Base-by-base conservation (phyloP, 306 rosid species). In the Lotus japonicus region DNA sequence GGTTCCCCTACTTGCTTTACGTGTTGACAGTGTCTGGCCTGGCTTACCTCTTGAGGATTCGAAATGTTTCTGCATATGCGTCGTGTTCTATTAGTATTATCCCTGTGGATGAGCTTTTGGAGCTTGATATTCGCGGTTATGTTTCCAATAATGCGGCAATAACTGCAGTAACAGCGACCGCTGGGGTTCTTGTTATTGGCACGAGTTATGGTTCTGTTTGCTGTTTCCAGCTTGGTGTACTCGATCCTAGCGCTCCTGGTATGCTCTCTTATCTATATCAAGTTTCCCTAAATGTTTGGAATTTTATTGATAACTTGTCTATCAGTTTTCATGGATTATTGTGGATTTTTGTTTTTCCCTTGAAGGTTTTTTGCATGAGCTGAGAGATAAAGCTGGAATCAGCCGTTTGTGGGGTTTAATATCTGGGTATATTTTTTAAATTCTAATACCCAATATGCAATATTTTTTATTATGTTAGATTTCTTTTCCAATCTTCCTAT, bases 351-450 rank as follows among this genome's bases (percentile, higher is more conserved):
- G 58, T 14, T 86, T 73, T 64, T 13, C 44, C n/a, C 15, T 31
- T 10, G 1, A 78, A 88, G 97, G 82, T 54, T 90, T 87, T 72
- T 58, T 72, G 42, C 75, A 66, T 35, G 99, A 94, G 85, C 95
- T 94, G 15, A 85, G 87, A 59, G 99, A 90, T 81, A 97, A 94
- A 66, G 70, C 83, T 9, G 99, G 98, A 79, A 77, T 90, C 58
- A 70, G 87, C 68, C 94, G 96, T 66, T 69, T 94, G 46, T 88
- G 96, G 96, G 96, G 99, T 77, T 79, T 88, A 53, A 81, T 94
- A 83, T 82, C 99, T 52, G 73, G 99, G 98, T 94, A 80, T 31
- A 17, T 51, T 53, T 31, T 56, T 45, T 36, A 53, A 35, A 72
- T 58, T 64, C 15, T 50, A 17, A 21, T 54, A 19, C 16, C 36